phyloP scores from a whole-genome alignment of 2,329 filamentous ascomycete species.

The Xylariaceae sp. region DNA sequence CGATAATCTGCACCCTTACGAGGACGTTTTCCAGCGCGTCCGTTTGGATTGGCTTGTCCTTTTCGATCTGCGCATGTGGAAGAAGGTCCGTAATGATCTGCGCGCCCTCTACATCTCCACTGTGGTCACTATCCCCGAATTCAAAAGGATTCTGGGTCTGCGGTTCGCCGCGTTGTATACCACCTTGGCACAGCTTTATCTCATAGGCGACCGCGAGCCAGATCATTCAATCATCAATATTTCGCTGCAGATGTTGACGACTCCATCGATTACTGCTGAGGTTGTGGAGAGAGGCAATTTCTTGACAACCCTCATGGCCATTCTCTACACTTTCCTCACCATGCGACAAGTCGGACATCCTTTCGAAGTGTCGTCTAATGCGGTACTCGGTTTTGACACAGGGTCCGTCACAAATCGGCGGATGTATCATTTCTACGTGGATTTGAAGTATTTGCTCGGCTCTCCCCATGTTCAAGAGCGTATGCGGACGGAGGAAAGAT shows the following conservation, averaged over 20 bases:
- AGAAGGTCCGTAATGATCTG: slow-evolving; percentile 84
- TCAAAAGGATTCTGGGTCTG: slow-evolving; percentile 88
- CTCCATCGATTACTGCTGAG: slow-evolving; percentile 92
- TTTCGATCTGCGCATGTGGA: slow-evolving; percentile 95
- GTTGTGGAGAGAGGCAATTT: slow-evolving; percentile 95
- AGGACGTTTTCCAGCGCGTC: slow-evolving; percentile 84
- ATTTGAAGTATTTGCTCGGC: slow-evolving; percentile 84
- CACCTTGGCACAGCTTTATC: slow-evolving; percentile 83
- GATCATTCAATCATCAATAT: slow-evolving; percentile 99
- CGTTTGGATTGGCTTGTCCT: slow-evolving; percentile 91
- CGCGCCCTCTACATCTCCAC: slow-evolving; percentile 94
- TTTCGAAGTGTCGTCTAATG: slow-evolving; percentile 77
- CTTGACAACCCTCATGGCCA: slow-evolving; percentile 88
- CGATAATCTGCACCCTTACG: slow-evolving; percentile 62
- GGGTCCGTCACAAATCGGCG: slow-evolving; percentile 91
- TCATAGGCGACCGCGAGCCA: slow-evolving; percentile 92
- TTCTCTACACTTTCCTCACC: slow-evolving; percentile 94
- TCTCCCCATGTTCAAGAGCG: slow-evolving; percentile 84
- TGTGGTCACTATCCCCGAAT: slow-evolving; percentile 89
- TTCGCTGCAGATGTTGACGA: slow-evolving; percentile 93
- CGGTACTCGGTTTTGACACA: slow-evolving; percentile 85
- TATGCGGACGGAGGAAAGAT: slow-evolving; percentile 76
- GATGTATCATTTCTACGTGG: slow-evolving; percentile 96
- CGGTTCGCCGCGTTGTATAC: slow-evolving; percentile 96
- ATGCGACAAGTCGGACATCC: slow-evolving; percentile 94